Evolutionary conservation across 495 filamentous ascomycete genomes (phyloP).

Genomic region (Aspergillus taichungensis): DNA sequence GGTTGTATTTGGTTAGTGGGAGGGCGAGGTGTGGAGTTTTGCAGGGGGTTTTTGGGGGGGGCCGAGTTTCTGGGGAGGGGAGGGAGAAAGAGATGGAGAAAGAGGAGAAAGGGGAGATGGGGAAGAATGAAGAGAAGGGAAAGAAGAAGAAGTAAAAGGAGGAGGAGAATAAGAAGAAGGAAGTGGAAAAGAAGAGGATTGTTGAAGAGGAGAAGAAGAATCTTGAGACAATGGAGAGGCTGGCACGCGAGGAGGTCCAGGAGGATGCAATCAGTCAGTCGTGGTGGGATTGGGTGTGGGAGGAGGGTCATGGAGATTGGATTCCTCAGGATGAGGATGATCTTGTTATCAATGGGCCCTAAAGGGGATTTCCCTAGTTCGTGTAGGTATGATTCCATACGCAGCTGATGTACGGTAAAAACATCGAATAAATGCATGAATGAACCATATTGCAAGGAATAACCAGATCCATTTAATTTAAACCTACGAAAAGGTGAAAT

Average conservation of each 20-base stretch:
- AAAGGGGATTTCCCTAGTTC: too few species aligned
- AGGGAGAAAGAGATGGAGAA: conserved; percentile 2
- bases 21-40: conserved; percentile 17
- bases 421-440: too few species aligned
- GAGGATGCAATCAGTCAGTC: conserved; percentile 6
- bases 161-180: not conserved
- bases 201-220: conserved; percentile 7
- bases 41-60: conserved; percentile 14
- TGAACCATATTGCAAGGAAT: too few species aligned
- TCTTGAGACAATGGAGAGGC: conserved; percentile 8
- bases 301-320: conserved; percentile 2
- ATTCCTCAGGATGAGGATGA: too few species aligned
- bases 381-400: too few species aligned
- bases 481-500: too few species aligned
- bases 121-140: conserved; percentile 8
- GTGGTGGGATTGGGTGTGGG: conserved; percentile 25
- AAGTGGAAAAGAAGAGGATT: conserved; percentile 7
- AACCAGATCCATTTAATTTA: too few species aligned
- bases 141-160: conserved; percentile 6
- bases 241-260: conserved; percentile 7
- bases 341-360: too few species aligned
- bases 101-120: conserved; percentile 1
- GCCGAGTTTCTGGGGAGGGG: conserved; percentile 13
- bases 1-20: conserved; percentile 24
- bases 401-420: too few species aligned